These are phyloP conservation scores for Metrosideros polymorpha DNA, from an alignment of 441 rosid species.

Conservation along the genomic window DNA sequence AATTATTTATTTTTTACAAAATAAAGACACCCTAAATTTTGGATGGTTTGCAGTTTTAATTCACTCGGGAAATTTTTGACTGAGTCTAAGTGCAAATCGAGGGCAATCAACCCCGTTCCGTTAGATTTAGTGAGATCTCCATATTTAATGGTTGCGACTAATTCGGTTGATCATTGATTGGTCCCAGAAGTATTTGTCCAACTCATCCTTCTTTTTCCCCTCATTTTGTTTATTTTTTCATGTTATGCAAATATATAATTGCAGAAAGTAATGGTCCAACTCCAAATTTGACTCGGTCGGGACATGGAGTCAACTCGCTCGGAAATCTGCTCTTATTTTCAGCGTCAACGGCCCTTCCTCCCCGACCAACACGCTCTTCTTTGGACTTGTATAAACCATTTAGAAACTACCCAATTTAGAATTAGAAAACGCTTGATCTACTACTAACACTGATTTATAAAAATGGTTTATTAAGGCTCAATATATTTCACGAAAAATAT, in stretches of 20 bases:
- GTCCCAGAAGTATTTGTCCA: background rate
- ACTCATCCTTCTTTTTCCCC: background rate
- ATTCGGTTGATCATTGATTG: background rate
- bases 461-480: background rate
- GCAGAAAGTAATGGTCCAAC: background rate
- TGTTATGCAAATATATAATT: background rate
- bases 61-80: background rate
- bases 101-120: rapidly evolving
- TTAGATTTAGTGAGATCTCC: background rate
- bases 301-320: background rate
- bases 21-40: too few relatives aligned
- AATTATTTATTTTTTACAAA: too few relatives aligned
- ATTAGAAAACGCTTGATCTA: background rate
- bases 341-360: background rate
- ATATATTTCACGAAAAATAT: too few relatives aligned
- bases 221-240: background rate
- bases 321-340: background rate
- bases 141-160: background rate
- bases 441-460: too few relatives aligned
- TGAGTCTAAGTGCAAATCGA: background rate
- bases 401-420: background rate
- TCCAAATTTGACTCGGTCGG: background rate
- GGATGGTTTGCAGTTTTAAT: background rate
- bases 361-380: background rate
- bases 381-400: background rate